Percentiles rank a stretch among this genome's conserved stretches.
phyloP scores from a whole-genome alignment of 1,284 basidiomycete genomes.

The Athelia psychrophila region DNA sequence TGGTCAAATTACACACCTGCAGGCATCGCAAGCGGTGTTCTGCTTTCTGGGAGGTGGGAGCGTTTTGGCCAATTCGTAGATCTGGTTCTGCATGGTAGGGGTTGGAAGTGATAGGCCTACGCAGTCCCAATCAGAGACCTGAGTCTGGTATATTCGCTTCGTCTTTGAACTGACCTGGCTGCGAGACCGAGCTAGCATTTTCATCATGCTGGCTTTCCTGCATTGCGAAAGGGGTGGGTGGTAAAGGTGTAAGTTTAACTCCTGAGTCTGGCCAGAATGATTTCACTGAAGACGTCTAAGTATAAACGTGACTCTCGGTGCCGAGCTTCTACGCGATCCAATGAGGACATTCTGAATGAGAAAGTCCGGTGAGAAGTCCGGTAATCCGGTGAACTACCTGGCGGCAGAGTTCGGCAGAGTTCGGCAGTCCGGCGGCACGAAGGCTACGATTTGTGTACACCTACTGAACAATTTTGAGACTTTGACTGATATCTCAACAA shows the following conservation, averaged over 20 bases:
- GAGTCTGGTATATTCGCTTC: conserved; percentile 7
- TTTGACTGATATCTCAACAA: too few species aligned
- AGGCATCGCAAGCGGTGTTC: conserved; percentile 89
- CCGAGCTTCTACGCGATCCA: too few species aligned
- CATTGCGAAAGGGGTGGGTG: conserved; percentile 31
- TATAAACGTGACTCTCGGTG: conserved; percentile 17
- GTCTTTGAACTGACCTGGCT: conserved; percentile 35
- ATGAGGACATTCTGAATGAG: too few species aligned
- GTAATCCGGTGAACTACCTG: too few species aligned
- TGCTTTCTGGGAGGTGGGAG: conserved; percentile 79
- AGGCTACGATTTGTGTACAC: too few species aligned
- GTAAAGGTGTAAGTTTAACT: neutral
- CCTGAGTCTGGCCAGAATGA: neutral
- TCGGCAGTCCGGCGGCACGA: too few species aligned
- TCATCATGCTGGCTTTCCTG: conserved; percentile 21
- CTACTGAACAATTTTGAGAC: too few species aligned
- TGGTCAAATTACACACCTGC: conserved; percentile 48
- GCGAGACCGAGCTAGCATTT: conserved; percentile 30
- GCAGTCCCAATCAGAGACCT: conserved; percentile 4
- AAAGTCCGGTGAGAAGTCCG: too few species aligned
- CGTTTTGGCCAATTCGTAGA: conserved; percentile 72
- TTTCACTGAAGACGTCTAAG: too few species aligned
- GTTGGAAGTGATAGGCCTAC: conserved; percentile 58
- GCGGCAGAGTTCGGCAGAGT: too few species aligned
- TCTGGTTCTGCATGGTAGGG: conserved; percentile 68